Evolutionary conservation across 73 alveolate genomes (phyloP), one percentile per base, ranked within the genome.

Genomic region (Durusdinium trenchii): DNA sequence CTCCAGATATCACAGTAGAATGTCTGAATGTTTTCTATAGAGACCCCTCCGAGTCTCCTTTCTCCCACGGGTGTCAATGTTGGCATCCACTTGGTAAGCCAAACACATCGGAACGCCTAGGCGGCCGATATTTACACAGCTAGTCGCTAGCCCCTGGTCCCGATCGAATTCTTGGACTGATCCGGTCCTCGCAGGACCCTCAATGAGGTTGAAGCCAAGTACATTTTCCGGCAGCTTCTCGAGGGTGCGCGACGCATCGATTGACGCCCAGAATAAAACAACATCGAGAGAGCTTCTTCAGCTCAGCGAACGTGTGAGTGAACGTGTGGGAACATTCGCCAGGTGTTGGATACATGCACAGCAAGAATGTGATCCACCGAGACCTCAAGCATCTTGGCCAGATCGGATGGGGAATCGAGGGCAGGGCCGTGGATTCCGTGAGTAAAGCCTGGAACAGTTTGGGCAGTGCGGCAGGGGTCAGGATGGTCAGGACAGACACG

Each of bases 331-430:
- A 23, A 57, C 73, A 20, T 60, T 20, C 9, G 92, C 69, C 50
- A 87, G 95, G 96, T 40, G 96, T 89, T 43, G 96, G 97, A 42
- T 91, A 91, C 97, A 91, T 91, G 99, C 99, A 93, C 82, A 45
- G 92, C 83, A 93, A 76, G 92, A 73, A 93, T 79, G 99, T 93
- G 90, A 93, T 93, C 51, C 99, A 93, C 50, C 92, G 99, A 6
- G 99, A 93, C 69, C 85, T 93, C 67, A 93, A 93, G 99, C 87
- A 35, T 23, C 86, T 12, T 57, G 47, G 87, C 54, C 10, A 51
- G 52, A 40, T 60, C 30, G 73, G 30, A 60, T 23, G n/a, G n/a
- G 73, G 3, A 60, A 32, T 23, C 18, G 73, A 23, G n/a, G 18
- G 18, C n/a, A 60, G 6, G 73, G 73, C 30, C 7, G 3, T 23